Evolutionary conservation across 371 early-diverging fungal species (phyloP).

Genomic region (Massospora cicadina): DNA sequence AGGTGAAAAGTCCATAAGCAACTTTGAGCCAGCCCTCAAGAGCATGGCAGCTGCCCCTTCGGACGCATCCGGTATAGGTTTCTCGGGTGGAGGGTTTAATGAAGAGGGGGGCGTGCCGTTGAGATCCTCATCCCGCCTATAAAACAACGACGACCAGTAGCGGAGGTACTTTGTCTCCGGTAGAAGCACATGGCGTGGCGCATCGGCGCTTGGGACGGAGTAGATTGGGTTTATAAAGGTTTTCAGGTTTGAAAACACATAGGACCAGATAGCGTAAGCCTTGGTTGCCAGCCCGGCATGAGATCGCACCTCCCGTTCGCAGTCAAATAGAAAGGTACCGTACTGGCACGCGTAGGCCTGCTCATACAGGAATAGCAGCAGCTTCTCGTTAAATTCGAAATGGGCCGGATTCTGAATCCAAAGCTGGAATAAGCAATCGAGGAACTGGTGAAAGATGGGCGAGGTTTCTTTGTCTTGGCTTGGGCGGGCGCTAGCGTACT

Average conservation of each 20-base stretch:
- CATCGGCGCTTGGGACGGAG: slow-evolving; percentile 21
- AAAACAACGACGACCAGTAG: slow-evolving; percentile 57
- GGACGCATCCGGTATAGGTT: not conserved
- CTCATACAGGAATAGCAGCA: slow-evolving; percentile 61
- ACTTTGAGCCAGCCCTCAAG: not conserved
- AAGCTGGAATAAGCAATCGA: slow-evolving; percentile 88
- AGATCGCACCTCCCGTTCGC: slow-evolving; percentile 45
- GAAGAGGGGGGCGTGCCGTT: slow-evolving; percentile 16
- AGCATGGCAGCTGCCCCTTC: not conserved
- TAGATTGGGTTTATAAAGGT: slow-evolving; percentile 31
- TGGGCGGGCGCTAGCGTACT: slow-evolving; percentile 12
- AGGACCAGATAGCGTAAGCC: slow-evolving; percentile 68
- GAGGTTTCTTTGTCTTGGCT: slow-evolving; percentile 58
- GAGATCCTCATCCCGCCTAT: slow-evolving; percentile 32
- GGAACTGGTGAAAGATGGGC: slow-evolving; percentile 89
- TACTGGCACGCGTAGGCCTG: slow-evolving; percentile 80
- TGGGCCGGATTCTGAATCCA: slow-evolving; percentile 66
- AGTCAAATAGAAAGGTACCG: slow-evolving; percentile 85
- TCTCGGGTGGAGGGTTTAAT: not conserved
- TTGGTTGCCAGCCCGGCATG: slow-evolving; percentile 18
- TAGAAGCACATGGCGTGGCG: slow-evolving; percentile 28
- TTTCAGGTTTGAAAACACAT: slow-evolving; percentile 34
- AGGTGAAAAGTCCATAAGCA: not conserved
- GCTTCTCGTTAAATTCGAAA: slow-evolving; percentile 79
- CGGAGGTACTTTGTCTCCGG: slow-evolving; percentile 39